Conservation (phyloP, 257 asterid genomes). For the Solanum chmielewskii region DNA sequence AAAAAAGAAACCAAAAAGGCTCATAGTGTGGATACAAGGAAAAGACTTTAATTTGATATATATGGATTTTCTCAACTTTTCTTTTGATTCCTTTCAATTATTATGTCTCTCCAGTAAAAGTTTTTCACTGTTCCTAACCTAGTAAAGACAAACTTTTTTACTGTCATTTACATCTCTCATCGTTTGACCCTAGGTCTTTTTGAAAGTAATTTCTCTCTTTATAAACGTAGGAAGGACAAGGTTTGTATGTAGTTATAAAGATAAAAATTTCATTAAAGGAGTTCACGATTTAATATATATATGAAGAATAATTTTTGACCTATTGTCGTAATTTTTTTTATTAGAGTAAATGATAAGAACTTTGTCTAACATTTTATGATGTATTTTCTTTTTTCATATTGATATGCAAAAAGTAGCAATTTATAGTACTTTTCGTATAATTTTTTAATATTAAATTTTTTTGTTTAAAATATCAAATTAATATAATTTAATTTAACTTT, state of each 20-base stretch:
- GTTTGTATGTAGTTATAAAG: no score
- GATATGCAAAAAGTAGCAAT: background rate
- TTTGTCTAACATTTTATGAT: no score
- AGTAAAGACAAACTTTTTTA: constrained; percentile 12
- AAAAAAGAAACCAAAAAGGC: constrained; percentile 12
- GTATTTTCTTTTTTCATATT: background rate
- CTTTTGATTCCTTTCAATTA: constrained; percentile 30
- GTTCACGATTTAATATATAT: background rate
- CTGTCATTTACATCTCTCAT: background rate
- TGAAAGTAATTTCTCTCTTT: background rate
- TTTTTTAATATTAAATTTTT: no score
- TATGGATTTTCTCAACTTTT: constrained; percentile 6
- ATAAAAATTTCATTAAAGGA: no score
- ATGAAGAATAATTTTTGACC: no score
- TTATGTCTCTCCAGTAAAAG: constrained; percentile 19
- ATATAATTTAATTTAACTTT: no score
- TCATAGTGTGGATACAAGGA: constrained; percentile 4
- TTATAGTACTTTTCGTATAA: background rate
- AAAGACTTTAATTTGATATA: constrained; percentile 3
- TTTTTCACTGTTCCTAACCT: constrained; percentile 4
- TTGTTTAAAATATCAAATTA: no score
- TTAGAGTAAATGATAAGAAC: background rate
- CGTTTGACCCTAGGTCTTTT: background rate
- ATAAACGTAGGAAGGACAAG: background rate
- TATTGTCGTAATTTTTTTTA: no score